Evolutionary conservation across 345 rosid species (phyloP), one percentile per base, ranked within the genome.

Genomic region (Reutealis trisperma): DNA sequence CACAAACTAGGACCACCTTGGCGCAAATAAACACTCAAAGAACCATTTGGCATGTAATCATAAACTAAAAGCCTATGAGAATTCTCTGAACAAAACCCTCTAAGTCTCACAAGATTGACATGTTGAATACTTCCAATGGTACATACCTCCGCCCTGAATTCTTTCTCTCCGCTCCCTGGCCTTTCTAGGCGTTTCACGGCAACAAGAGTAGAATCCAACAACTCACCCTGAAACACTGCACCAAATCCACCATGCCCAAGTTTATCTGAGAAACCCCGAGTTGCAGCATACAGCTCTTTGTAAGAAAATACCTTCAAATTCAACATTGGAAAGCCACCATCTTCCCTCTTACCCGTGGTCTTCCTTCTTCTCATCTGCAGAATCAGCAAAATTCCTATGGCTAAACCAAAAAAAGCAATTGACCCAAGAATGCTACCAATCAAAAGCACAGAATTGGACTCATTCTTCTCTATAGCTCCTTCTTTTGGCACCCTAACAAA

Each of bases 371-470:
- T 87, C 77, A 80, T 90, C 51, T 80, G 77, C 65, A 87, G 51
- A 73, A 85, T 61, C 86, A 93, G 55, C n/a, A 86, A 60, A 71
- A 79, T 67, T 22, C 81, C 76, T 75, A 79, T 66, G 0, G 34
- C 69, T 16, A 89, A 73, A 63, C 78, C 91, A 2, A 88, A 83
- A 79, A 82, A 49, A 1, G 85, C 84, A 76, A 85, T 57, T 1
- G 89, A 82, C 24, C 92, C 94, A 42, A 90, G 82, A 84, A 89
- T 73, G 57, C 89, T 66, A 66, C 82, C 86, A 52, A 90, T 70
- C 72, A 92, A 65, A 79, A 90, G 78, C 51, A 89, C 54, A 34
- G 80, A 11, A 61, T 74, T 85, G 13, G 87, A 82, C 32, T 79
- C 75, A 77, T 73, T 82, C 72, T 86, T 79, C 84, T 86, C 84